Conservation (phyloP, 805 yeast genomes). For the Barnettozyma californica region DNA sequence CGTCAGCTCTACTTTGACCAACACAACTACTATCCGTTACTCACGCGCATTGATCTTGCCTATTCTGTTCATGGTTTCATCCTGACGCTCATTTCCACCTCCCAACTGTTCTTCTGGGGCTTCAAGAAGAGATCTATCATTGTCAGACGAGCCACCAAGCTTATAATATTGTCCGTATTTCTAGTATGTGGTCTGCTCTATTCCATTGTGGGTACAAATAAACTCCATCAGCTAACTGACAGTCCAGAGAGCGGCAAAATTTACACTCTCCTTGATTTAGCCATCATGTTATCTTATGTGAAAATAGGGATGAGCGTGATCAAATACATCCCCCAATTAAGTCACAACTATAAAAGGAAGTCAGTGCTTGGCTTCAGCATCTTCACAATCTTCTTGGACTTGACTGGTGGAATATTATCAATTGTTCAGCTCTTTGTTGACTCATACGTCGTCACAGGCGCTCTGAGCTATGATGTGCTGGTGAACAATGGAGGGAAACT, state of each 20-base stretch:
- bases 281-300: constrained; percentile 33
- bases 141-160: constrained; percentile 17
- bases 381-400: constrained; percentile 37
- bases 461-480: constrained; percentile 21
- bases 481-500: constrained; percentile 35
- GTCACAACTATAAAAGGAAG: constrained; percentile 69
- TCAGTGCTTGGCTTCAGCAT: constrained; percentile 85
- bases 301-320: constrained; percentile 45
- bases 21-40: constrained; percentile 35
- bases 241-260: not conserved
- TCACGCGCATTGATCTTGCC: constrained; percentile 40
- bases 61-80: constrained; percentile 45
- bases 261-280: constrained; percentile 28
- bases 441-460: constrained; percentile 23
- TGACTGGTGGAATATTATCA: constrained; percentile 31
- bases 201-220: constrained; percentile 11
- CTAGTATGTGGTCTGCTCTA: constrained; percentile 4
- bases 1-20: constrained; percentile 25
- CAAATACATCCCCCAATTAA: constrained; percentile 74
- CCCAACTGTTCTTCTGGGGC: constrained; percentile 33
- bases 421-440: constrained; percentile 22
- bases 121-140: constrained; percentile 19
- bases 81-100: constrained; percentile 33
- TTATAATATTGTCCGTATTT: constrained; percentile 14
- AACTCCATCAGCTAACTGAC: constrained; percentile 4